Conservation (phyloP, 495 filamentous ascomycete species). For the Copromyces sp. region DNA sequence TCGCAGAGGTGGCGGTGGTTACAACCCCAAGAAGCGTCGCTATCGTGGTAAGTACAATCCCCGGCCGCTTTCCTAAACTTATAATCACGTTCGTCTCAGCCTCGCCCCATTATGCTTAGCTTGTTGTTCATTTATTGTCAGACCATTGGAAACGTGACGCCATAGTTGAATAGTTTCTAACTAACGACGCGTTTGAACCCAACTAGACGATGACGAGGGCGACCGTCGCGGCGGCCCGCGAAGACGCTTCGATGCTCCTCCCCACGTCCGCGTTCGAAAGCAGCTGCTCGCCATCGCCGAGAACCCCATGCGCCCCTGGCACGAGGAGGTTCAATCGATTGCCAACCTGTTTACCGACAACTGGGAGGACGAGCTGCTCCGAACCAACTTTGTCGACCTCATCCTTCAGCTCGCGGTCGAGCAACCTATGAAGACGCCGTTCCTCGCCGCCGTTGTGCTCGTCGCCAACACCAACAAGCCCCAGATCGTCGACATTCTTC, state of each 20-base stretch:
- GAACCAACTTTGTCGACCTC: slow-evolving; percentile 57
- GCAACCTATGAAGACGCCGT: slow-evolving; percentile 94
- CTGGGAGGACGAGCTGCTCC: slow-evolving; percentile 60
- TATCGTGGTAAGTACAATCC: slow-evolving; percentile 35
- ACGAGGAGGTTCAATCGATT: slow-evolving; percentile 70
- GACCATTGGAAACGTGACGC: background rate
- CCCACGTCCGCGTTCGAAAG: slow-evolving; percentile 63
- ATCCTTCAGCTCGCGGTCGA: slow-evolving; percentile 69
- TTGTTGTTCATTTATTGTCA: background rate
- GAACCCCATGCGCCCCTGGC: slow-evolving; percentile 67
- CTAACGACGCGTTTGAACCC: background rate
- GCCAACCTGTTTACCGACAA: slow-evolving; percentile 68
- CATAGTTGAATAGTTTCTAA: background rate
- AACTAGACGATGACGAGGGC: slow-evolving; percentile 51
- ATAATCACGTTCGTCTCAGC: background rate
- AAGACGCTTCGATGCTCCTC: slow-evolving; percentile 69
- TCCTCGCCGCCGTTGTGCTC: slow-evolving; percentile 71
- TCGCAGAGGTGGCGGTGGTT: slow-evolving; percentile 47
- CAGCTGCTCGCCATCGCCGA: slow-evolving; percentile 78
- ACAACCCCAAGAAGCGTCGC: slow-evolving; percentile 54
- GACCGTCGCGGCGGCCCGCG: slow-evolving; percentile 62
- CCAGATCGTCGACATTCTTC: slow-evolving; percentile 57
- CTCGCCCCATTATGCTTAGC: background rate
- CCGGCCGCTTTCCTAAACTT: background rate
- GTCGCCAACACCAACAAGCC: slow-evolving; percentile 63